Base-by-base conservation (phyloP, 108 stramenopile species). In the Epipyxis sp. region DNA sequence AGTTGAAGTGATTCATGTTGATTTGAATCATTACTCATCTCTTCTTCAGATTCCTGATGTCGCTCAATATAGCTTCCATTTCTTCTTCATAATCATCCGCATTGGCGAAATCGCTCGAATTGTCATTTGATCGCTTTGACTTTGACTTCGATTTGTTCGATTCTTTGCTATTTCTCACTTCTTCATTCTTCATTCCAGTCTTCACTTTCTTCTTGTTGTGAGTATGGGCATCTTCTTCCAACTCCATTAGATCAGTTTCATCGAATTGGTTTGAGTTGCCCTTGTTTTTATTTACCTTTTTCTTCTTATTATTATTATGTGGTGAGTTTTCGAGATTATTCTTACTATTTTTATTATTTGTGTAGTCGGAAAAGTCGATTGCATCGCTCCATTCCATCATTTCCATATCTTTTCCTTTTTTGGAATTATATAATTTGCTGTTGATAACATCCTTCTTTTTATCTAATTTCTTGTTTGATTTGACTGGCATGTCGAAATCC, bases 321-420 rank as follows among this genome's bases (percentile, higher is more conserved):
- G n/a, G n/a, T n/a, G n/a, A n/a, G n/a, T n/a, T n/a, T n/a, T n/a
- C n/a, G n/a, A n/a, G n/a, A n/a, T n/a, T n/a, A n/a, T n/a, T n/a
- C n/a, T n/a, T n/a, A n/a, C n/a, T n/a, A n/a, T n/a, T n/a, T n/a
- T n/a, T n/a, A n/a, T n/a, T n/a, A n/a, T n/a, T n/a, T n/a, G n/a
- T n/a, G n/a, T n/a, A n/a, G n/a, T n/a, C n/a, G n/a, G n/a, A n/a
- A n/a, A n/a, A n/a, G n/a, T n/a, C n/a, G n/a, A n/a, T n/a, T 30
- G 1, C 69, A 69, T 3, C 59, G 69, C 2, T 42, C 42, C n/a
- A 42, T 42, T 37, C 69, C 79, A 37, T 77, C 77, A 69, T 42
- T 59, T 20, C 74, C 59, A 42, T 77, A 69, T 76, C 79, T 65
- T 37, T 59, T 74, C 59, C 80, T 77, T 77, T n/a, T n/a, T n/a